Conservation (phyloP, 768 basidiomycete species). For the Hydnum rufescens region DNA sequence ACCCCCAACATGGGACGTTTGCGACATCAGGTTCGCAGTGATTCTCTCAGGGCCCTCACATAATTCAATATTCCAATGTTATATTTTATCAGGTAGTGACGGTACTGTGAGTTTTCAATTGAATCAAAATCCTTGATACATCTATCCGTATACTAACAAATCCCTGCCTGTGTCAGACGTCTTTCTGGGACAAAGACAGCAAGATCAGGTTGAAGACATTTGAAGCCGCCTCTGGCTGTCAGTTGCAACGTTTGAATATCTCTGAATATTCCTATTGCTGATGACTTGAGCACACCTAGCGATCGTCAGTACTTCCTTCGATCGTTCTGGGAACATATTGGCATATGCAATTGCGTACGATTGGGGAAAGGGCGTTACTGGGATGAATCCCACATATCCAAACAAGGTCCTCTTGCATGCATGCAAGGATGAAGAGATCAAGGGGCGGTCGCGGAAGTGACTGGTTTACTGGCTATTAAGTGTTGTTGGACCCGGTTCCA, state of each 20-base stretch:
- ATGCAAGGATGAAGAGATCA: slow-evolving; percentile 25
- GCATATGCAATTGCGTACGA: slow-evolving; percentile 14
- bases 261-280: background rate
- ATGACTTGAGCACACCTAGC: slow-evolving; percentile 3
- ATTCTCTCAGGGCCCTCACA: slow-evolving; percentile 13
- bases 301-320: slow-evolving; percentile 10
- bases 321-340: slow-evolving; percentile 11
- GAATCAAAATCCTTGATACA: background rate
- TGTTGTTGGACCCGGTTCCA: too few species aligned
- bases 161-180: slow-evolving; percentile 4
- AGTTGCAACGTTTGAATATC: background rate
- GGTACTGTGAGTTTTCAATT: slow-evolving; percentile 7
- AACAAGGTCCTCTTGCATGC: slow-evolving; percentile 74
- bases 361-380: slow-evolving; percentile 13
- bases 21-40: slow-evolving; percentile 58
- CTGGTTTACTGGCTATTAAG: too few species aligned
- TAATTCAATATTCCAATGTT: too few species aligned
- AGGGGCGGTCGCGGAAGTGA: slow-evolving; percentile 9
- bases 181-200: slow-evolving; percentile 20
- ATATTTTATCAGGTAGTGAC: slow-evolving; percentile 12
- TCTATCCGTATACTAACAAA: background rate
- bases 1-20: slow-evolving; percentile 68
- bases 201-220: slow-evolving; percentile 20
- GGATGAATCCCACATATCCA: slow-evolving; percentile 16
- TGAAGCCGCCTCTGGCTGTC: background rate